These are phyloP conservation scores for Amanita rimosa DNA, from an alignment of 768 basidiomycete genomes.

Conservation along the genomic window DNA sequence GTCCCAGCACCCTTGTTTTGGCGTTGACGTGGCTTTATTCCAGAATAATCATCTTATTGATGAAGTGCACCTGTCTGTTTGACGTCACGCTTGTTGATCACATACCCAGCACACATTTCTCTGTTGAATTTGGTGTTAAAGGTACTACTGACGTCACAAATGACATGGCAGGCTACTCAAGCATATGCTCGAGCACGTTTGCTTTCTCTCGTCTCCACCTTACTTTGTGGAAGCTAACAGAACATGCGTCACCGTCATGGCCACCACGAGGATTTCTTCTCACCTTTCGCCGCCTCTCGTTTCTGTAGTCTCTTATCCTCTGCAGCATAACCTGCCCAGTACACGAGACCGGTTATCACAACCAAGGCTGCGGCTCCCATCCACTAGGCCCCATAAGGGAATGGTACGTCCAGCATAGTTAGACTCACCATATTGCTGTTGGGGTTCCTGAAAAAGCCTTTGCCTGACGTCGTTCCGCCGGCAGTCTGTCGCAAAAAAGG, in stretches of 20 bases:
- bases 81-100: too few relatives aligned
- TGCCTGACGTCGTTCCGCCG: background rate
- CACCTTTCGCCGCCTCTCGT: conserved; percentile 6
- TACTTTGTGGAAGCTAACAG: conserved; percentile 3
- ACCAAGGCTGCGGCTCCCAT: conserved; percentile 15
- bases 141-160: background rate
- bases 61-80: too few relatives aligned
- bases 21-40: background rate
- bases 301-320: conserved; percentile 10
- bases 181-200: background rate
- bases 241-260: background rate
- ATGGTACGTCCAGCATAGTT: background rate
- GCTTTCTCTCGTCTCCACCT: background rate
- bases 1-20: background rate
- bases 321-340: conserved; percentile 16
- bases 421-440: conserved; percentile 6
- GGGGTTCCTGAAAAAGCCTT: conserved; percentile 3
- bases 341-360: conserved; percentile 15
- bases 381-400: conserved; percentile 7
- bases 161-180: too few relatives aligned
- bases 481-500: conserved; percentile 3
- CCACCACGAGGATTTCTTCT: background rate
- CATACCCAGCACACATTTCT: too few relatives aligned
- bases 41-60: too few relatives aligned
- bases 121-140: too few relatives aligned